phyloP scores from a whole-genome alignment of 345 rosid species.

The Mallotus nudiflorus region DNA sequence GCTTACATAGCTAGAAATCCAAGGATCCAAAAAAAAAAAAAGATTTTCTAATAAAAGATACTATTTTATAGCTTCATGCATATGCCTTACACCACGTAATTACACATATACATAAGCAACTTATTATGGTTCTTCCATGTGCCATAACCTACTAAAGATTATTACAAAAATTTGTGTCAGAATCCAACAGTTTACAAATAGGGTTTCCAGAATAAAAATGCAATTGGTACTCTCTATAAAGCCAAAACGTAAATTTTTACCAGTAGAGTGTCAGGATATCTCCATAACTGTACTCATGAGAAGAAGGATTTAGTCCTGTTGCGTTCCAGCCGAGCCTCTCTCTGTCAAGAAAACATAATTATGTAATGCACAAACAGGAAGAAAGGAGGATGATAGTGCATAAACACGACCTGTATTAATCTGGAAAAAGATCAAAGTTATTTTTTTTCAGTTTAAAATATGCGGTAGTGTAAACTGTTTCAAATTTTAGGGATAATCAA shows the following conservation, averaged over 20 bases:
- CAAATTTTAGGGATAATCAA: not conserved
- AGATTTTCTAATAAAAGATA: not conserved
- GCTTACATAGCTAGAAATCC: not conserved
- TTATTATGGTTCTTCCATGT: not conserved
- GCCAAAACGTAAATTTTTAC: not conserved
- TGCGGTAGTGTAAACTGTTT: not conserved
- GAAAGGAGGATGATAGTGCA: not conserved
- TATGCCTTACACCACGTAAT: not conserved
- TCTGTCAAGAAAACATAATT: slow-evolving; percentile 39
- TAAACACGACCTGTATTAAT: not conserved
- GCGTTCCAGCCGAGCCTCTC: slow-evolving; percentile 94
- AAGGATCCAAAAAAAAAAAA: not conserved
- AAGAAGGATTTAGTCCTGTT: slow-evolving; percentile 73
- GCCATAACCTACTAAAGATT: not conserved
- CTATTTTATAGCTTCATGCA: not conserved
- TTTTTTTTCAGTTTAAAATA: not conserved
- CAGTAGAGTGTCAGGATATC: slow-evolving; percentile 1
- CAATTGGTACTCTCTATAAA: slow-evolving; percentile 6
- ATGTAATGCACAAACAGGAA: not conserved
- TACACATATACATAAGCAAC: not conserved
- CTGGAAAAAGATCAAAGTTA: not conserved
- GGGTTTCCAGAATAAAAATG: not conserved
- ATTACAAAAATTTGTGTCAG: not conserved
- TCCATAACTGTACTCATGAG: slow-evolving; percentile 46
- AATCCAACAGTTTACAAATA: not conserved